phyloP scores from a whole-genome alignment of 1,284 basidiomycete genomes.

The Microbotryomycetes sp. region DNA sequence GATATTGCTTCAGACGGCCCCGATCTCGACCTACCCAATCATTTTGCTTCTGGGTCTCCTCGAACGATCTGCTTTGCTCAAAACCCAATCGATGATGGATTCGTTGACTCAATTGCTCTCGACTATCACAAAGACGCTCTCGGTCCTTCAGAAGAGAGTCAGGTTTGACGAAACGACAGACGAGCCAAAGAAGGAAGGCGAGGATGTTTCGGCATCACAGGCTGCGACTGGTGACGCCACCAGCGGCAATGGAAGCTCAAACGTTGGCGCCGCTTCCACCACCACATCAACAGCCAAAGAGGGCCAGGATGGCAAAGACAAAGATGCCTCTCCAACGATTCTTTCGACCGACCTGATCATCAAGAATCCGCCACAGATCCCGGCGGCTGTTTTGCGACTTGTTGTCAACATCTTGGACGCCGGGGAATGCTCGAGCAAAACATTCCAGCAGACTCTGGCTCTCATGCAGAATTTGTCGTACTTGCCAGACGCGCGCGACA shows the following conservation, averaged over 20 bases:
- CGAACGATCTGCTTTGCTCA: slow-evolving; percentile 73
- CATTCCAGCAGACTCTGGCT: slow-evolving; percentile 81
- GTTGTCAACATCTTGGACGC: slow-evolving; percentile 90
- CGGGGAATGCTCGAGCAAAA: slow-evolving; percentile 89
- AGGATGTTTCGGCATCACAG: slow-evolving; percentile 9
- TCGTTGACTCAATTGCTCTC: slow-evolving; percentile 78
- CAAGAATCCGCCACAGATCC: slow-evolving; percentile 69
- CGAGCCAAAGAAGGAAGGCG: slow-evolving; percentile 6
- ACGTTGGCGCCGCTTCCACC: background rate
- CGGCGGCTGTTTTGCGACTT: slow-evolving; percentile 68
- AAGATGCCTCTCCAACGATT: slow-evolving; percentile 8
- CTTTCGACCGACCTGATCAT: slow-evolving; percentile 30
- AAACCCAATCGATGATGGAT: slow-evolving; percentile 83
- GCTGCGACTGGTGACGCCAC: slow-evolving; percentile 15
- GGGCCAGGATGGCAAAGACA: background rate
- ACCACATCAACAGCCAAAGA: background rate
- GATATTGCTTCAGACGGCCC: slow-evolving; percentile 20
- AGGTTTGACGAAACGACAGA: slow-evolving; percentile 49
- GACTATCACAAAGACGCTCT: slow-evolving; percentile 73
- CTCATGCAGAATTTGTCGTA: slow-evolving; percentile 84
- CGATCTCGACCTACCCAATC: slow-evolving; percentile 52
- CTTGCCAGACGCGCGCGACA: slow-evolving; percentile 76
- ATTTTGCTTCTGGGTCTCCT: slow-evolving; percentile 77
- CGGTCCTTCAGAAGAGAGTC: slow-evolving; percentile 38
- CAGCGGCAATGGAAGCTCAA: background rate